Conservation (phyloP, 1,284 basidiomycete species). For the Grifola frondosa region DNA sequence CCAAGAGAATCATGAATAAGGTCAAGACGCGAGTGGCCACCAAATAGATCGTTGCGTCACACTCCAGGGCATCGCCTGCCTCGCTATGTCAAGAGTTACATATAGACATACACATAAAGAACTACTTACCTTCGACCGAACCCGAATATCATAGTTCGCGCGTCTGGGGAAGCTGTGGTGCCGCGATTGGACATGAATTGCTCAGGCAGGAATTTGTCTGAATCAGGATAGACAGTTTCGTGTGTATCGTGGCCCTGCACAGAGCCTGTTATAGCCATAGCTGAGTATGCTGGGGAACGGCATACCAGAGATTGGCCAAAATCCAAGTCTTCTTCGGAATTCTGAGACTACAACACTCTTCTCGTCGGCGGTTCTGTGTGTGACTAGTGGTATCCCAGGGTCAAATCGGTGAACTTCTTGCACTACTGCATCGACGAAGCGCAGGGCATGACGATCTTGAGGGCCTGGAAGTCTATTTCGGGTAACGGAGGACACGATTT, state of each 20-base stretch:
- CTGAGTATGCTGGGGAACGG: not conserved
- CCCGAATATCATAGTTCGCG: slow-evolving; percentile 3
- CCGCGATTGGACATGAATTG: slow-evolving; percentile 1
- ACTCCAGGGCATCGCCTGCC: no score
- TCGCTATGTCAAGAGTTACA: no score
- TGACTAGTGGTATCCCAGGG: slow-evolving; percentile 1
- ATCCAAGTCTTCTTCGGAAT: slow-evolving; percentile 44
- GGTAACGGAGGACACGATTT: slow-evolving; percentile 26
- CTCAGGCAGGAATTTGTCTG: slow-evolving; percentile 8
- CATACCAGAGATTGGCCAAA: slow-evolving; percentile 45
- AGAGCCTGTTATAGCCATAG: no score
- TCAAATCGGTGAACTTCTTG: slow-evolving; percentile 10
- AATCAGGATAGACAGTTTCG: slow-evolving; percentile 4
- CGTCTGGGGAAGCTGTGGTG: not conserved
- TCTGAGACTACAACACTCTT: slow-evolving; percentile 43
- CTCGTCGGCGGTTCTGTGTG: slow-evolving; percentile 29
- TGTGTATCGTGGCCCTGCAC: slow-evolving; percentile 8
- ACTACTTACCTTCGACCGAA: slow-evolving; percentile 5
- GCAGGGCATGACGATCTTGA: slow-evolving; percentile 22
- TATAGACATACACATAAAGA: no score
- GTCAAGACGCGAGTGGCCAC: no score
- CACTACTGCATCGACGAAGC: slow-evolving; percentile 17
- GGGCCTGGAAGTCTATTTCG: slow-evolving; percentile 24
- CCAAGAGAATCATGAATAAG: no score
- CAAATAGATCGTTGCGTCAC: no score